A percentile compares a stretch with the other conserved stretches of the same genome.
Evolutionary conservation across 805 yeast species (phyloP).

Genomic region (Aciculoconidium aculeatum): DNA sequence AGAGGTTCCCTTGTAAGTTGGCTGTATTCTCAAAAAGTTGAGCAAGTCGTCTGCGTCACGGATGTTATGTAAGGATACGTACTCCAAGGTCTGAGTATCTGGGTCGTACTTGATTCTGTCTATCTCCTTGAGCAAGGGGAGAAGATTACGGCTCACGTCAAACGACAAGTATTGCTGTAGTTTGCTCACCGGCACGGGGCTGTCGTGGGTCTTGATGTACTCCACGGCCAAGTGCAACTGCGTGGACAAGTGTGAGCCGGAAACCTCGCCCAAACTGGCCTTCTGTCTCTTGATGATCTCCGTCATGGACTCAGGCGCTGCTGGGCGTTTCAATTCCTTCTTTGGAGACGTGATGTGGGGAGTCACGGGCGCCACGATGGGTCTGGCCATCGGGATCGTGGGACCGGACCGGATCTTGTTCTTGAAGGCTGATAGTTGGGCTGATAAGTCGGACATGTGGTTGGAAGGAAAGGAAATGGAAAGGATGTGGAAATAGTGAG

Average conservation of each 20-base stretch:
- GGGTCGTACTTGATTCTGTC: constrained; percentile 72
- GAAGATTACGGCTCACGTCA: constrained; percentile 54
- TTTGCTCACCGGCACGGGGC: constrained; percentile 61
- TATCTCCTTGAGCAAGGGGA: constrained; percentile 67
- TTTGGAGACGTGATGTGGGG: constrained; percentile 5
- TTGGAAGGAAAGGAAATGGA: too few relatives aligned
- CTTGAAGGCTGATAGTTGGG: constrained; percentile 42
- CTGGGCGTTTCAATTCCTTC: constrained; percentile 12
- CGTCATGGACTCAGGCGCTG: constrained; percentile 17
- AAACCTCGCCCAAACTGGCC: constrained; percentile 20
- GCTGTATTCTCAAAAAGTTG: constrained; percentile 67
- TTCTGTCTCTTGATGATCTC: constrained; percentile 34
- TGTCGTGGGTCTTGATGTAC: constrained; percentile 66
- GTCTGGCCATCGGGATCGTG: constrained; percentile 30
- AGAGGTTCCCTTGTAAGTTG: constrained; percentile 80
- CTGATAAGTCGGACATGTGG: constrained; percentile 32
- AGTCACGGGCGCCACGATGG: constrained; percentile 11
- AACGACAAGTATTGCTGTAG: constrained; percentile 62
- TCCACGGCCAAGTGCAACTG: constrained; percentile 89
- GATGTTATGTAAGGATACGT: constrained; percentile 84
- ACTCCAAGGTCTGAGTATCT: constrained; percentile 62
- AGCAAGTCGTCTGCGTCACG: constrained; percentile 74
- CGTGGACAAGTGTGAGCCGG: constrained; percentile 72
- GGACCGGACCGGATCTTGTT: constrained; percentile 41
- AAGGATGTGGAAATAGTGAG: too few relatives aligned